phyloP scores from a whole-genome alignment of 1,284 basidiomycete genomes.

The Heterobasidion irregulare region DNA sequence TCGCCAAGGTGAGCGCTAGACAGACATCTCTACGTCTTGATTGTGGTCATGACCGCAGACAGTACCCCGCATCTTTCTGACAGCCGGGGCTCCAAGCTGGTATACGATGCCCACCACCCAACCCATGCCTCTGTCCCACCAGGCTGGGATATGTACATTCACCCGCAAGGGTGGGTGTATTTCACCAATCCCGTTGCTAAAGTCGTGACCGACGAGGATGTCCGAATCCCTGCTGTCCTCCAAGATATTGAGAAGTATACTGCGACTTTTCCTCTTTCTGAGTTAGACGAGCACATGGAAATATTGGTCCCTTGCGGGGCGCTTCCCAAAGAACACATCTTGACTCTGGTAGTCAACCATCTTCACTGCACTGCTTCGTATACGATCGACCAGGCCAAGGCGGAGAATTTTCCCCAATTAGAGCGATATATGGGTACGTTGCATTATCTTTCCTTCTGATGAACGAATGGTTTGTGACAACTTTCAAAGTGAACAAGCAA shows the following conservation, averaged over 20 bases:
- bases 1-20: too few species aligned
- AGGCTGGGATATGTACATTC: slow-evolving; percentile 21
- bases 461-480: neutral
- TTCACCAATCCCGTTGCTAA: slow-evolving; percentile 30
- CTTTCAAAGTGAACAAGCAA: slow-evolving; percentile 30
- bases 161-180: slow-evolving; percentile 40
- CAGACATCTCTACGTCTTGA: too few species aligned
- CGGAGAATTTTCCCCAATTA: slow-evolving; percentile 16
- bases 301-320: slow-evolving; percentile 20
- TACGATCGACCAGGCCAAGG: slow-evolving; percentile 21
- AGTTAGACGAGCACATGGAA: slow-evolving; percentile 31
- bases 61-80: too few species aligned
- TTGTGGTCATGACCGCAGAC: too few species aligned
- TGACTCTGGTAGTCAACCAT: slow-evolving; percentile 33
- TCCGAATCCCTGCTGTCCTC: slow-evolving; percentile 26
- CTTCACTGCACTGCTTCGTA: slow-evolving; percentile 31
- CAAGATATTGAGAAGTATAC: slow-evolving; percentile 19
- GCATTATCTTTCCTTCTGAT: neutral
- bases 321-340: slow-evolving; percentile 9
- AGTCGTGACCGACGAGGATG: slow-evolving; percentile 38
- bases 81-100: too few species aligned
- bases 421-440: slow-evolving; percentile 20
- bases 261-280: slow-evolving; percentile 17
- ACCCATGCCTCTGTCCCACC: neutral
- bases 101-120: neutral